Base-by-base conservation (phyloP, 768 basidiomycete species). In the Trichaptum fuscoviolaceum region DNA sequence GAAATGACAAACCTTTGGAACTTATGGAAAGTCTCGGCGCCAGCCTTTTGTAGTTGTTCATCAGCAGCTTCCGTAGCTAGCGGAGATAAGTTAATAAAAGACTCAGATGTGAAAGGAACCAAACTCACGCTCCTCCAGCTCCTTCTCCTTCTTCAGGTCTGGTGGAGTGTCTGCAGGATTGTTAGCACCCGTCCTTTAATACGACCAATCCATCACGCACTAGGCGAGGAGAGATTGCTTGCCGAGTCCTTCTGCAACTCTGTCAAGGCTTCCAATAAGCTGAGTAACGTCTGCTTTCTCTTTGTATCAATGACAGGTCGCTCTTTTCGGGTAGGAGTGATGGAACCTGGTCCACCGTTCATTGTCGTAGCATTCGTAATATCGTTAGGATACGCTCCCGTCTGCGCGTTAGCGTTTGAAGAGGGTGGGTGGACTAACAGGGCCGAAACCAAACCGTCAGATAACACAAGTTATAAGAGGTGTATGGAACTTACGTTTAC, bases 11-110 rank as follows among this genome's bases (percentile, higher is more conserved):
- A 87, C 89, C 80, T 83, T 70, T 89, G 81, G 70, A 91, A 90
- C 69, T 74, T 83, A 70, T 84, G 77, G 75, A 91, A 91, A 7
- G 80, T 77, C 64, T 88, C 87, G 5, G 88, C 87, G 12, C 90
- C 90, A 12, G 81, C 83, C 67, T 79, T 80, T 76, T 90, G 89
- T n/a, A 87, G 73, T 70, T 89, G 85, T 69, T 91, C 89, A 70
- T 91, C 87, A 65, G 87, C 85, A 58, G 82, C 84, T 7, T 87
- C 89, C 88, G 63, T 1, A 63, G 17, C 23, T 25, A n/a, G 59
- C 62, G 25, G 57, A 62, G 18, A n/a, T 23, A 57, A 15, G 20
- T 20, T 30, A 20, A 35, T 34, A 27, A 59, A 18, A 61, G 64
- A 27, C 23, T 36, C 17, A 63, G 26, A 36, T 36, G 34, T 7